phyloP scores from a whole-genome alignment of 768 basidiomycete species.

The Dacryopinax primogenitus region DNA sequence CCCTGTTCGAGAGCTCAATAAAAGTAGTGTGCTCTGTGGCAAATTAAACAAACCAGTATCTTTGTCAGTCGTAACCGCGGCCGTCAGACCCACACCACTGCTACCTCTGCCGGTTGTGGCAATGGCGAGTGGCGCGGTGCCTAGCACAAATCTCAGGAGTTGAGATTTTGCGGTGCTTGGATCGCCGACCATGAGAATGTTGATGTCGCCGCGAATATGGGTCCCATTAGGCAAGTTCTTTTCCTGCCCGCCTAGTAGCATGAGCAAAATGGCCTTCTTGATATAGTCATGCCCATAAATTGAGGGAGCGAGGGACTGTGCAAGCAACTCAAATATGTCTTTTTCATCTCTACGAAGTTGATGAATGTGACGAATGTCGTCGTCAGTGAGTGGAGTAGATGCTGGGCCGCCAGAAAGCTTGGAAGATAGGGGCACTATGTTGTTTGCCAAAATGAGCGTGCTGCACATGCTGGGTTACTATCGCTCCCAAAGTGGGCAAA shows the following conservation, averaged over 20 bases:
- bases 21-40: not conserved
- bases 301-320: conserved; percentile 90
- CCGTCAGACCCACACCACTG: conserved; percentile 98
- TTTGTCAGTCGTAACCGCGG: conserved; percentile 94
- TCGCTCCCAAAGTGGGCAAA: conserved; percentile 6
- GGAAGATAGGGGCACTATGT: conserved; percentile 85
- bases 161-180: conserved; percentile 98
- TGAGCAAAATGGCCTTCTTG: conserved; percentile 82
- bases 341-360: conserved; percentile 68
- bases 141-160: conserved; percentile 85
- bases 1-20: conserved; percentile 18
- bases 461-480: conserved; percentile 32
- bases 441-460: conserved; percentile 86
- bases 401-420: conserved; percentile 93
- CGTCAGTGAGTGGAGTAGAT: conserved; percentile 79
- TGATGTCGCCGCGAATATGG: conserved; percentile 98
- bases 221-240: conserved; percentile 97
- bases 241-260: conserved; percentile 91
- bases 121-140: conserved; percentile 92
- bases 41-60: conserved; percentile 57
- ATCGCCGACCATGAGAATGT: conserved; percentile 98
- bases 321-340: conserved; percentile 77
- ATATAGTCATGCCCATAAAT: conserved; percentile 95
- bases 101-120: conserved; percentile 96
- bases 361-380: conserved; percentile 91